Percentiles rank a stretch among this genome's conserved stretches.
Evolutionary conservation across 352 stramenopile species (phyloP).

Genomic region (Halophytophthora polymorphica): DNA sequence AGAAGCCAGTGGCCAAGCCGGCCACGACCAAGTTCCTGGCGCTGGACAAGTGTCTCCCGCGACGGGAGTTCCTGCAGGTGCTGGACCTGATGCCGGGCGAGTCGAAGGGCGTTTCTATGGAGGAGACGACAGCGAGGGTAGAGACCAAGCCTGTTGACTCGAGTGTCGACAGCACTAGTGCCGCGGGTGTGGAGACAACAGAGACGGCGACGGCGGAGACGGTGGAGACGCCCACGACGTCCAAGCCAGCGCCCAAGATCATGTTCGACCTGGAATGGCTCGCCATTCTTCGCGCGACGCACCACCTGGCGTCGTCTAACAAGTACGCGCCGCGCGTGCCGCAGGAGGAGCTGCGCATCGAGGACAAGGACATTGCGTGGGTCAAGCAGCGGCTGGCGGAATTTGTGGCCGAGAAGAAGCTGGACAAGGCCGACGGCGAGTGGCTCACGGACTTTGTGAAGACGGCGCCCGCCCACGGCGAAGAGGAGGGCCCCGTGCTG

Average conservation of each 20-base stretch:
- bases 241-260: constrained; percentile 45
- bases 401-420: constrained; percentile 49
- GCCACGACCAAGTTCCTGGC: constrained; percentile 56
- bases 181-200: not conserved
- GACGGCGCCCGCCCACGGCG: constrained; percentile 61
- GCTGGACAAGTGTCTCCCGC: constrained; percentile 98
- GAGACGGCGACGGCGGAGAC: constrained; percentile 4
- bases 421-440: constrained; percentile 48
- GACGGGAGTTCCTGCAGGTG: constrained; percentile 94
- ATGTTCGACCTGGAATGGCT: constrained; percentile 96
- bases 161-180: no score
- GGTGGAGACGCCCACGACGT: constrained; percentile 1
- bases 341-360: constrained; percentile 71
- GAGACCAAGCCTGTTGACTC: not conserved
- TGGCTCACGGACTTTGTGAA: constrained; percentile 81
- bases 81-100: constrained; percentile 57
- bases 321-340: constrained; percentile 66
- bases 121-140: not conserved
- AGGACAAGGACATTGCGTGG: constrained; percentile 74
- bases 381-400: constrained; percentile 49
- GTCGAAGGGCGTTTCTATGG: not conserved
- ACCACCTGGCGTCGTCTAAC: constrained; percentile 79
- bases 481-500: constrained; percentile 28
- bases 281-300: constrained; percentile 90
- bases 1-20: constrained; percentile 9